These are phyloP conservation scores for Neoscytalidium dimidiatum DNA, from an alignment of 2,329 filamentous ascomycete genomes.

Conservation along the genomic window DNA sequence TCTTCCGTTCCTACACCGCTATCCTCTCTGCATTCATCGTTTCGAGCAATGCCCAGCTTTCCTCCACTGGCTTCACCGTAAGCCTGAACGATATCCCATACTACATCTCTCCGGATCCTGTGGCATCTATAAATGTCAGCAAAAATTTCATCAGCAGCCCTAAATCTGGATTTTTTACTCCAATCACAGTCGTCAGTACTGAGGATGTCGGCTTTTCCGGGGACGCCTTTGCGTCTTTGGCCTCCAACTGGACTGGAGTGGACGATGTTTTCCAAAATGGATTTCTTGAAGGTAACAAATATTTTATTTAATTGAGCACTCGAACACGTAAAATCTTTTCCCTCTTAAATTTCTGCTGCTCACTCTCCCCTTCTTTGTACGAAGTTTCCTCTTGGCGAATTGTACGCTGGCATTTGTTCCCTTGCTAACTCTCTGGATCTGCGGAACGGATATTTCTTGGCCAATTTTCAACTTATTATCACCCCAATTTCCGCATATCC, in stretches of 20 bases:
- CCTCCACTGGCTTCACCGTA: conserved; percentile 43
- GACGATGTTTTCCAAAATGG: conserved; percentile 47
- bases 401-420: too few species aligned
- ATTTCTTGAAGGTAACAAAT: conserved; percentile 38
- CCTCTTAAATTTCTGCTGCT: too few species aligned
- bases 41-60: conserved; percentile 15
- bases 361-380: too few species aligned
- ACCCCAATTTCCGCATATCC: neutral
- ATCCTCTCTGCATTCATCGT: neutral
- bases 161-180: conserved; percentile 32
- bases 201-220: conserved; percentile 27
- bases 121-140: conserved; percentile 33
- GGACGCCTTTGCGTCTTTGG: conserved; percentile 26
- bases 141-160: conserved; percentile 26
- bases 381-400: too few species aligned
- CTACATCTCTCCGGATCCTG: conserved; percentile 41
- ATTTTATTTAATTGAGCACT: too few species aligned
- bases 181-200: conserved; percentile 41
- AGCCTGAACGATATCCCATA: conserved; percentile 41
- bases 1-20: neutral
- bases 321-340: too few species aligned
- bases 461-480: neutral
- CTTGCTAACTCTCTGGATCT: too few species aligned
- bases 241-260: conserved; percentile 31
- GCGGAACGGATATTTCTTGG: too few species aligned